Conservation (phyloP, 257 asterid species). For the Eucommia ulmoides region DNA sequence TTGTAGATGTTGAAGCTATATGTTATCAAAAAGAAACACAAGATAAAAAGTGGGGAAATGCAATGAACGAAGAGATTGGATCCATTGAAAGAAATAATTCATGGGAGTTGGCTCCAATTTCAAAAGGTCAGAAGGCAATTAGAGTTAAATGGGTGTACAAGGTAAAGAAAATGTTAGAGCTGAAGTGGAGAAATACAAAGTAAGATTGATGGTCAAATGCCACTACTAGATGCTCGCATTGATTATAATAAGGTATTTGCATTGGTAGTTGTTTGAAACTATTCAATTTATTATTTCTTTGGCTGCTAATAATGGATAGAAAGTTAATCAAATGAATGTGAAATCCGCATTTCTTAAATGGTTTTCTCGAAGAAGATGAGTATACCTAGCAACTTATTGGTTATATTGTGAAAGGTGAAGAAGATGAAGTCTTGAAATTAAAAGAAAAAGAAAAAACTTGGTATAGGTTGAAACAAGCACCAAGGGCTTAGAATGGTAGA, state of each 20-base stretch:
- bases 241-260: not conserved
- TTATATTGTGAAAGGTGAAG: not conserved
- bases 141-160: not conserved
- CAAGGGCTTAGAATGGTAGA: conserved; percentile 1
- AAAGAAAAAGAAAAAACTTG: not conserved
- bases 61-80: too few species aligned
- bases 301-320: not conserved
- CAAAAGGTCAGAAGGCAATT: not conserved
- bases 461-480: conserved; percentile 5
- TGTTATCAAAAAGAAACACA: not conserved
- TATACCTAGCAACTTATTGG: not conserved
- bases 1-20: too few species aligned
- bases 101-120: not conserved
- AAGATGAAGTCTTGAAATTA: not conserved
- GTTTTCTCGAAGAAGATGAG: not conserved
- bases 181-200: conserved; percentile 2
- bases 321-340: conserved; percentile 1
- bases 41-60: conserved; percentile 1
- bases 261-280: not conserved
- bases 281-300: not conserved
- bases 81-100: not conserved
- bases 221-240: not conserved
- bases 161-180: not conserved
- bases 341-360: conserved; percentile 3
- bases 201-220: conserved; percentile 2